Evolutionary conservation across 257 asterid species (phyloP), one percentile per base, ranked within the genome.

Genomic region (Solanum virginianum): DNA sequence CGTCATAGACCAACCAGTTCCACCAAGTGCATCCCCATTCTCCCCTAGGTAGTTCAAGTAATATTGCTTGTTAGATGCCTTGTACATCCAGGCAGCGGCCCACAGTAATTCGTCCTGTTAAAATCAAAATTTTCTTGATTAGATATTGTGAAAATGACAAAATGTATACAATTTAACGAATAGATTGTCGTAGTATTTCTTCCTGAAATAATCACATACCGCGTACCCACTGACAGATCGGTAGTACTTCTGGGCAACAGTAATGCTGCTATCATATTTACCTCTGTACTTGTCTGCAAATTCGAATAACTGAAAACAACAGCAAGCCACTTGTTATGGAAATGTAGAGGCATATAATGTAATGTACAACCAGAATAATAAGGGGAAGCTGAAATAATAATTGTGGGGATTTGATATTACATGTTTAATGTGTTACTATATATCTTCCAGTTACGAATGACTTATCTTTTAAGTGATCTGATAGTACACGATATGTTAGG

Each of bases 71-170:
- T 95, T 91, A 8, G 99, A 84, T 56, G 99, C 99, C 94, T 95
- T 96, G 92, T 93, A 94, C 86, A 96, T 47, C 99, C 99, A 96
- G 71, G 99, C 98, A 32, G 99, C 97, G 55, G 91, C 98, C 99
- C 99, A 96, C 86, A 96, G 85, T 90, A 96, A 90, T 85, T 96
- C 99, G 87, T 96, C 99, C 99, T 96, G 90, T 29, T 47, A 12
- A 53, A 66, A 41, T 72, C 74, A 24, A 51, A 56, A 12, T 71
- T 53, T 14, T 49, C 54, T 41, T 15, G 13, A 22, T 47, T 75
- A 75, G 49, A 51, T 77, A 22, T 5, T 26, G 47, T 51, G 82
- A 51, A 24, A 47, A 53, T 24, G 49, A 53, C 63, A 16, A 79
- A 9, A 15, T 26, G 47, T 8, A 16, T 9, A 79, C 82, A 26